These are phyloP conservation scores for Cercospora canescens DNA, from an alignment of 2,329 filamentous ascomycete species.

Conservation along the genomic window DNA sequence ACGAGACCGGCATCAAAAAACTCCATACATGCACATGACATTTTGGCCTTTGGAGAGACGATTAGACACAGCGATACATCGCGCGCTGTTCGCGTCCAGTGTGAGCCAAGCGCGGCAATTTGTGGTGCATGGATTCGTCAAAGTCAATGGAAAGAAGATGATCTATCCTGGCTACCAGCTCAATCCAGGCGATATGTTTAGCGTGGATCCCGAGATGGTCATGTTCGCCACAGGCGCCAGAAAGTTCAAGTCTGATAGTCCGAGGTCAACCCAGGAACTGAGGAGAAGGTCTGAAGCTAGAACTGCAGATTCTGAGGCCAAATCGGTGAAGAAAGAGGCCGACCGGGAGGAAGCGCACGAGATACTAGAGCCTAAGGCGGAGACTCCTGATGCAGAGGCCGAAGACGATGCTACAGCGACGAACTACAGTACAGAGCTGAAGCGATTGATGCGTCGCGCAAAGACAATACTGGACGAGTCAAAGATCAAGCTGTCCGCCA, in stretches of 20 bases:
- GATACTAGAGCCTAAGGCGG: conserved; percentile 25
- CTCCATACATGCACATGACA: conserved; percentile 94
- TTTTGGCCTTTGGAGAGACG: conserved; percentile 89
- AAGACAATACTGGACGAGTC: conserved; percentile 60
- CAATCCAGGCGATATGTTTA: conserved; percentile 98
- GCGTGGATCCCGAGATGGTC: conserved; percentile 86
- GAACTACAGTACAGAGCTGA: conserved; percentile 46
- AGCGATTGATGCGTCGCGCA: conserved; percentile 57
- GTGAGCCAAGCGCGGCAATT: conserved; percentile 91
- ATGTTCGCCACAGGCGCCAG: conserved; percentile 80
- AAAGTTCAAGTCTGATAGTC: conserved; percentile 34
- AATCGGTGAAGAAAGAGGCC: conserved; percentile 19
- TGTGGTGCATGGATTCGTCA: conserved; percentile 88
- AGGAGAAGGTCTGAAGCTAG: conserved; percentile 18
- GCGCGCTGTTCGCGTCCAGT: conserved; percentile 91
- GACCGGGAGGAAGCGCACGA: conserved; percentile 22
- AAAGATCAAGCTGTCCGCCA: conserved; percentile 57
- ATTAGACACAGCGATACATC: conserved; percentile 91
- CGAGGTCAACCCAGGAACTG: conserved; percentile 29
- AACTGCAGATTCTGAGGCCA: conserved; percentile 25
- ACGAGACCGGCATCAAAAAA: conserved; percentile 46
- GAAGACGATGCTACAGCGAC: conserved; percentile 7
- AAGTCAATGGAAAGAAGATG: conserved; percentile 98
- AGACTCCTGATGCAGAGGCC: conserved; percentile 9
- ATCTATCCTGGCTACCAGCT: conserved; percentile 86